Evolutionary conservation across 202 grass and related monocot genomes (phyloP), one percentile per base, ranked within the genome.

Genomic region (Tripidium arundinaceum): DNA sequence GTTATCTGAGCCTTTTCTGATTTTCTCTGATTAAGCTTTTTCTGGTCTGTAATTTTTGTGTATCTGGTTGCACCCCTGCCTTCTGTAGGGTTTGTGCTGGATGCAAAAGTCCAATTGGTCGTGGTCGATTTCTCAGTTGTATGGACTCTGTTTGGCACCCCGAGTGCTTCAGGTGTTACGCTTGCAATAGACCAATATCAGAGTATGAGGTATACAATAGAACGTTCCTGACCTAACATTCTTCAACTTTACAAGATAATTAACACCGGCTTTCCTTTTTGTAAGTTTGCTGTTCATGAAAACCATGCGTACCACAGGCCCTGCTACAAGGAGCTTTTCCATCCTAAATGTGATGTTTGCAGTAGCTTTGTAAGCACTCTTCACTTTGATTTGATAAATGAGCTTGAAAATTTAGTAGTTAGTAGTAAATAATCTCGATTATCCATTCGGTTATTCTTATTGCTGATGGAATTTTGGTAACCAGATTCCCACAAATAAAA

Each of bases 261-360:
- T 68, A 79, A 77, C 68, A 18, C 25, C 11, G 22, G 10, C 49
- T 7, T 52, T 86, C 89, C 57, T 81, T 57, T 68, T 33, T 60
- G 29, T 21, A 86, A 95, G 92, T 98, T 98, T 84, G 89, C 92
- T 50, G 83, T 97, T 76, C 70, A 86, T 74, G 91, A 86, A 65
- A 81, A 89, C 84, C 78, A 89, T 78, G 87, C 87, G 5, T 97
- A 97, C 74, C 94, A 97, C 78, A 94, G 93, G 74, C 74, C 87
- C 33, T 97, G 94, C 87, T 92, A 97, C 74, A 89, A 81, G 81
- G 91, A 94, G 78, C 74, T 75, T 52, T 94, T 85, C 71, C 89
- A 92, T 74, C 94, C 94, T 77, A 97, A 92, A 90, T 97, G 94
- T 94, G 89, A 94, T 91, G 91, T 97, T 45, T 97, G 94, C 91